These are phyloP conservation scores for Ustilago xerochloae DNA, from an alignment of 1,284 basidiomycete genomes.

Conservation along the genomic window DNA sequence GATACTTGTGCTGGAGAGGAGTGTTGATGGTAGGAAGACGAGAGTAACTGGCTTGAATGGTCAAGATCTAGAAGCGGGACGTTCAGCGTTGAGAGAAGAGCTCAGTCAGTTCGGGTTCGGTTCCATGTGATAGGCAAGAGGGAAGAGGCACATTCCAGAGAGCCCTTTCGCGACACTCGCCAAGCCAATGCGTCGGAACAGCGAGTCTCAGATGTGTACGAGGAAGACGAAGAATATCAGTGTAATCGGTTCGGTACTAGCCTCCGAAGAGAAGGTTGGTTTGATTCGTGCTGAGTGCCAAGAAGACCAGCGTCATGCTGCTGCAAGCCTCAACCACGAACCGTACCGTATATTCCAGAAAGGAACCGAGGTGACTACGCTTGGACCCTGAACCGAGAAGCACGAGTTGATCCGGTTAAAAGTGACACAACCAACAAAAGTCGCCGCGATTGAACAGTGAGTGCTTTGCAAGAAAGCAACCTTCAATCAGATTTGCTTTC, in stretches of 20 bases:
- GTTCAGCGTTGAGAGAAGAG: too few relatives aligned
- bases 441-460: too few relatives aligned
- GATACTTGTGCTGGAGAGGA: background rate
- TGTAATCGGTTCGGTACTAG: background rate
- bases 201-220: background rate
- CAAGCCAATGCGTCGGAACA: background rate
- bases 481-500: too few relatives aligned
- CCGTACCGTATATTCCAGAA: too few relatives aligned
- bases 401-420: background rate
- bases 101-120: too few relatives aligned
- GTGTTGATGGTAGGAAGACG: background rate
- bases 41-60: background rate
- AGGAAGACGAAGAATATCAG: too few relatives aligned
- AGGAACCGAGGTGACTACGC: background rate
- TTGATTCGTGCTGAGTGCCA: conserved; percentile 1
- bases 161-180: background rate
- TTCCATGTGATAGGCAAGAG: too few relatives aligned
- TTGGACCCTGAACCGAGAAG: background rate
- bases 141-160: background rate
- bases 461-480: too few relatives aligned
- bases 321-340: background rate
- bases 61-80: too few relatives aligned
- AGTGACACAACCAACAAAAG: background rate
- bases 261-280: background rate
- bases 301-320: background rate